Evolutionary conservation across 2,329 filamentous ascomycete species (phyloP).

Genomic region (Botrytis hyacinthi): DNA sequence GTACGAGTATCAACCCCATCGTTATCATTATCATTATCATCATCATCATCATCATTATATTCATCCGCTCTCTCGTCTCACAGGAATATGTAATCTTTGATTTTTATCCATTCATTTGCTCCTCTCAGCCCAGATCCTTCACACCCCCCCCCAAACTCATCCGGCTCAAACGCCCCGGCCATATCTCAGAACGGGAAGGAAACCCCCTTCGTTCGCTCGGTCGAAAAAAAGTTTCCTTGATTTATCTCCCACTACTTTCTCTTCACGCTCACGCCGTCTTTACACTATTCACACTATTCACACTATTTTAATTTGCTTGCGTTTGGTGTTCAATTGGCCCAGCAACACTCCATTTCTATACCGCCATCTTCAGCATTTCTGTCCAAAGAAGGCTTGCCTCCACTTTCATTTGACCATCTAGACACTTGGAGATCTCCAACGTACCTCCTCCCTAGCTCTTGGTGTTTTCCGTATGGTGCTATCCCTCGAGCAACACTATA

Average conservation of each 20-base stretch:
- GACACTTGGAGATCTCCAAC: not conserved
- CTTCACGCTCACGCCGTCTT: conserved; percentile 1
- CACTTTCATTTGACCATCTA: conserved; percentile 1
- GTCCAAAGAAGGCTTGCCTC: not conserved
- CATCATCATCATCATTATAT: not conserved
- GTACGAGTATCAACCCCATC: too few species aligned
- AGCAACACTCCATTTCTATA: conserved; percentile 10
- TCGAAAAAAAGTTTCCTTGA: conserved; percentile 7
- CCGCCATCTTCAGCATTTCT: conserved; percentile 5
- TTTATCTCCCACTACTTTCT: not conserved
- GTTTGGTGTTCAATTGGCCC: not conserved
- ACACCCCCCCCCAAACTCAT: conserved; percentile 5
- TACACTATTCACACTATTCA: not conserved
- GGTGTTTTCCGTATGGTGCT: not conserved
- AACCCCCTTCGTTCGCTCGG: conserved; percentile 13
- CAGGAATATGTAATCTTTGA: not conserved
- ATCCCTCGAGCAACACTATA: not conserved
- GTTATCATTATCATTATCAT: not conserved
- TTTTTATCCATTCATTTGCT: conserved; percentile 6
- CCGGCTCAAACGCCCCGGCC: conserved; percentile 5
- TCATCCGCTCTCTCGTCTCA: not conserved
- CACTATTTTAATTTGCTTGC: not conserved
- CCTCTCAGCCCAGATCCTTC: conserved; percentile 7
- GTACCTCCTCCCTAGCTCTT: not conserved
- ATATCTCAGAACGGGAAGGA: conserved; percentile 5